A percentile compares a stretch with the other conserved stretches of the same genome.
phyloP scores from a whole-genome alignment of 2,329 filamentous ascomycete species.

The Diaporthe sp. region DNA sequence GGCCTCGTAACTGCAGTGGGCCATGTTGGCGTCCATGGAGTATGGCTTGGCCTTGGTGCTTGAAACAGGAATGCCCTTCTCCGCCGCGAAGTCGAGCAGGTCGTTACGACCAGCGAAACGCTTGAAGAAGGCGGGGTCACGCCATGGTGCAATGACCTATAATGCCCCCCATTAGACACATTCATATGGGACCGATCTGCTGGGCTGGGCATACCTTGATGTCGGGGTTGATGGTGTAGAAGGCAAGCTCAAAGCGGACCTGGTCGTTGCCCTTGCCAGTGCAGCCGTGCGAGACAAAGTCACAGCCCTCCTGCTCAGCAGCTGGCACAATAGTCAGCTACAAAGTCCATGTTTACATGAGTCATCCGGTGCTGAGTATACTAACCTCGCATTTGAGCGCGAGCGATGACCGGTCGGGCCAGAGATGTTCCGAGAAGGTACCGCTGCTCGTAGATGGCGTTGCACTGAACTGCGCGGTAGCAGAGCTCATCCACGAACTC shows the following conservation, averaged over 20 bases:
- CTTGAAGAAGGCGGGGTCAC: conserved; percentile 75
- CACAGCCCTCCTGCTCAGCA: conserved; percentile 70
- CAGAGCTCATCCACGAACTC: conserved; percentile 85
- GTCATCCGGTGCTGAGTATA: background rate
- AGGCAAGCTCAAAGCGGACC: conserved; percentile 69
- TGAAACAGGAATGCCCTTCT: conserved; percentile 76
- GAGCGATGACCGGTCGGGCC: conserved; percentile 77
- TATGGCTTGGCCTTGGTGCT: conserved; percentile 71
- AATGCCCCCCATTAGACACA: background rate
- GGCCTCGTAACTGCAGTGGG: conserved; percentile 77
- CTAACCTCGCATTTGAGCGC: conserved; percentile 64
- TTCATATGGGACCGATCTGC: background rate
- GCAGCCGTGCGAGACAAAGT: conserved; percentile 62
- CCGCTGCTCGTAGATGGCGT: conserved; percentile 72
- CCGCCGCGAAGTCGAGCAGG: conserved; percentile 76
- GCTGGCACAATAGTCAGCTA: conserved; percentile 50
- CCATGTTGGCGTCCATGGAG: conserved; percentile 59
- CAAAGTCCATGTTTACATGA: background rate
- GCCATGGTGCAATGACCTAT: conserved; percentile 76
- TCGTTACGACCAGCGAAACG: conserved; percentile 76
- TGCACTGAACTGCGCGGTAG: conserved; percentile 82
- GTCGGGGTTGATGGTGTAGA: conserved; percentile 59
- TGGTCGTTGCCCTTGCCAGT: conserved; percentile 66
- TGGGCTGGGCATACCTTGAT: conserved; percentile 61
- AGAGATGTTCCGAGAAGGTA: conserved; percentile 66